A percentile compares a stretch with the other conserved stretches of the same genome.
Conservation (phyloP, 805 yeast genomes). For the Isabelozyma gotoi region DNA sequence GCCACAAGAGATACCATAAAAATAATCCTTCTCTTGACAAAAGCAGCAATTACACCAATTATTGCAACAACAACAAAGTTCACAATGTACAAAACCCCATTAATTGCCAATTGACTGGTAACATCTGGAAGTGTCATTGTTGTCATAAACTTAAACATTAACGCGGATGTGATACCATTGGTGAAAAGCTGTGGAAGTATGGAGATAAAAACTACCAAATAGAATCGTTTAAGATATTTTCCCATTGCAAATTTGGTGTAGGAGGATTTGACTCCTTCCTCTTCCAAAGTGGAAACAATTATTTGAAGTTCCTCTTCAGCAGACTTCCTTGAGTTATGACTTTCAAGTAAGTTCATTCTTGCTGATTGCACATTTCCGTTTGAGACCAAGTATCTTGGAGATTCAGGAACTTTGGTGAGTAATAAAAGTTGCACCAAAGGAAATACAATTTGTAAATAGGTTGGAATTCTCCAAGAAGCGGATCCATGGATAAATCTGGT, state of each 20-base stretch:
- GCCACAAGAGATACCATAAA: constrained; percentile 7
- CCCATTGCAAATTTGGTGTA: constrained; percentile 31
- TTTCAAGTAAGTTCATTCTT: constrained; percentile 28
- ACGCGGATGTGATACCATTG: constrained; percentile 45
- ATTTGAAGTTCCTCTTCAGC: constrained; percentile 31
- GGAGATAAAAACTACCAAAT: constrained; percentile 18
- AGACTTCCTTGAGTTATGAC: constrained; percentile 13
- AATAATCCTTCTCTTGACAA: constrained; percentile 12
- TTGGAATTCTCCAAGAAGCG: constrained; percentile 57
- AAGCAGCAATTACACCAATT: constrained; percentile 3
- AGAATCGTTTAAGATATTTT: constrained; percentile 32
- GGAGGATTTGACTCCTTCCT: constrained; percentile 10
- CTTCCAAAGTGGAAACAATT: constrained; percentile 17
- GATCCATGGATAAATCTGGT: constrained; percentile 46
- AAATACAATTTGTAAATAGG: constrained; percentile 49
- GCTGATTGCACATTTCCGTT: constrained; percentile 47
- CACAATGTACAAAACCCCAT: constrained; percentile 44
- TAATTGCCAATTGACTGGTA: constrained; percentile 39
- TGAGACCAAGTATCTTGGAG: constrained; percentile 45
- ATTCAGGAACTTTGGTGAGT: constrained; percentile 45
- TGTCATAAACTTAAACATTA: constrained; percentile 41
- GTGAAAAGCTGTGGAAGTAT: constrained; percentile 42
- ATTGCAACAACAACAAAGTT: constrained; percentile 26
- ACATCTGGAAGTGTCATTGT: constrained; percentile 46
- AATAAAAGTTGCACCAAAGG: constrained; percentile 41